Base-by-base conservation (phyloP, 1,284 basidiomycete species). In the Fomitopsis pinicola region DNA sequence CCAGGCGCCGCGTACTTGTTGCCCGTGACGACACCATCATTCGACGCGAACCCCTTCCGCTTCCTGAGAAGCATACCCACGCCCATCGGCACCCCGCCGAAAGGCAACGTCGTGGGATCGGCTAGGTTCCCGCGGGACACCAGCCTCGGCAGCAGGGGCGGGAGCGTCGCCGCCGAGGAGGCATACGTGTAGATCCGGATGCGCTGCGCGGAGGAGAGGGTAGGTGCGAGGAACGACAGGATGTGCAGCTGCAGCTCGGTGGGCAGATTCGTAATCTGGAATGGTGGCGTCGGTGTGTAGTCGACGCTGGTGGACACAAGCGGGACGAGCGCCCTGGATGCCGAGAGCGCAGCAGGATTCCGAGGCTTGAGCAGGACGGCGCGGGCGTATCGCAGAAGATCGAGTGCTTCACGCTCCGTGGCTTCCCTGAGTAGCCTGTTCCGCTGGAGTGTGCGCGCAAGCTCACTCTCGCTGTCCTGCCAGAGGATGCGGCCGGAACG, bases 241-340 rank as follows among this genome's bases (percentile, higher is more conserved):
- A 86, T 82, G 67, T 84, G 66, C 3, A 85, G 76, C 62, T 84
- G 81, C 22, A 91, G 75, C 69, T 91, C 88, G 26, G 72, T 79
- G 0, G 88, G 88, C 33, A 91, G 76, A 15, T 67, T 67, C 19
- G 65, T 67, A 67, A 82, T 84, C 9, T 74, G 73, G 63, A 77
- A 76, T 45, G n/a, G 46, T 22, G 19, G 42, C 33, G 38, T 28
- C n/a, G 55, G 59, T 28, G 44, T 57, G 22, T 64, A 1, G 28
- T 15, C 59, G 59, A 66, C 64, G 42, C 66, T 62, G 26, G 66
- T 64, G 26, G 60, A 46, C 26, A 64, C 62, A 57, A 69, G 62
- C 12, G 64, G 62, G 17, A 60, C 52, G 12, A 55, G 42, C 8
- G 28, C 64, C 36, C 8, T 58, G 14, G 44, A 59, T 14, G 46